These are phyloP conservation scores for Neostapfia colusana DNA, from an alignment of 176 grass and related monocot species.

Conservation along the genomic window DNA sequence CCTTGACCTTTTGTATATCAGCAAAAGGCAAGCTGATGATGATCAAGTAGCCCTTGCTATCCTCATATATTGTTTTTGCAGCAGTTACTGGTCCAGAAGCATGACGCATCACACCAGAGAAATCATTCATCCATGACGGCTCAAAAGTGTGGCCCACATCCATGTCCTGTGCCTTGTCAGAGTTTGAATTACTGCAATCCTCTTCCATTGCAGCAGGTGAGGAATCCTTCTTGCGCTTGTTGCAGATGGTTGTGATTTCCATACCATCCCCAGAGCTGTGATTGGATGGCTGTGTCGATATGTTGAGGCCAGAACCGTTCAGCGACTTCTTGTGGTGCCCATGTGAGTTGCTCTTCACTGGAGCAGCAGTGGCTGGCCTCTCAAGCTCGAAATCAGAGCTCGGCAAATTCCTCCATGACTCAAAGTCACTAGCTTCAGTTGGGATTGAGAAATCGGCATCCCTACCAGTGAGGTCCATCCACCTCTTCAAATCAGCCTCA, in stretches of 20 bases:
- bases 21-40: constrained; percentile 84
- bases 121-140: constrained; percentile 75
- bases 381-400: constrained; percentile 83
- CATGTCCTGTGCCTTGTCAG: constrained; percentile 68
- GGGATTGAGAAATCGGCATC: constrained; percentile 72
- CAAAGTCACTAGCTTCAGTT: constrained; percentile 67
- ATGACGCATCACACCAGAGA: constrained; percentile 80
- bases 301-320: constrained; percentile 71
- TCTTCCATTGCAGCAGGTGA: constrained; percentile 70
- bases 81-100: constrained; percentile 82
- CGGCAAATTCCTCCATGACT: constrained; percentile 84
- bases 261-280: constrained; percentile 51
- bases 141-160: constrained; percentile 49
- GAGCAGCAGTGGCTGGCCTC: constrained; percentile 41
- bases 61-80: constrained; percentile 91
- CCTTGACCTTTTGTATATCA: constrained; percentile 84
- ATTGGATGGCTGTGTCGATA: constrained; percentile 67
- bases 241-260: constrained; percentile 46
- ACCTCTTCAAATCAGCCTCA: constrained; percentile 76
- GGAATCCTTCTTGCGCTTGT: constrained; percentile 74
- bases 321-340: constrained; percentile 64
- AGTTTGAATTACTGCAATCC: constrained; percentile 69
- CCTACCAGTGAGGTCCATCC: constrained; percentile 80
- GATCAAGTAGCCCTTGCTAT: constrained; percentile 85
- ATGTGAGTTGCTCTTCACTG: constrained; percentile 46